Evolutionary conservation across 179 eudicot species (phyloP).

Genomic region (Spinacia oleracea): DNA sequence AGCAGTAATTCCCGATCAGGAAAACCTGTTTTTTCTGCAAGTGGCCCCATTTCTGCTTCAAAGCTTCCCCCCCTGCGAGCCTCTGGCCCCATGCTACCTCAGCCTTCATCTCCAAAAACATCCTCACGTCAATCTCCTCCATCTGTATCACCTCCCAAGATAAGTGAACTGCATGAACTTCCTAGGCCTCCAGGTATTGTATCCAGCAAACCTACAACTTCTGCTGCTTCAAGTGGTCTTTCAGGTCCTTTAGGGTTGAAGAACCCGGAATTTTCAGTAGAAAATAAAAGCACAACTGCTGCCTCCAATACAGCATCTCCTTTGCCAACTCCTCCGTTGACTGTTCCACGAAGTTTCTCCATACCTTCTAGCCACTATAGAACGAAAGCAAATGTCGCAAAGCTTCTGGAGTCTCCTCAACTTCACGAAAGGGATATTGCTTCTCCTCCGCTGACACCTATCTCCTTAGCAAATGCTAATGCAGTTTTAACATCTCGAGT

Average conservation of each 20-base stretch:
- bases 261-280: constrained; percentile 53
- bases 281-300: constrained; percentile 41
- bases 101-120: constrained; percentile 53
- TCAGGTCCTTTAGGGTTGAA: constrained; percentile 56
- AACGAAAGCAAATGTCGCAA: constrained; percentile 43
- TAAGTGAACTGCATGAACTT: constrained; percentile 97
- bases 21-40: constrained; percentile 47
- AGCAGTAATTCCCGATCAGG: constrained; percentile 53
- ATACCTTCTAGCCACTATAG: constrained; percentile 79
- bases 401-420: constrained; percentile 54
- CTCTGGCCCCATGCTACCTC: constrained; percentile 46
- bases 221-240: constrained; percentile 49
- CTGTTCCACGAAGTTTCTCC: constrained; percentile 79
- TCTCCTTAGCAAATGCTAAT: constrained; percentile 55
- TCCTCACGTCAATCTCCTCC: constrained; percentile 66
- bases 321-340: constrained; percentile 74
- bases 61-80: constrained; percentile 51
- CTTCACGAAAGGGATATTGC: constrained; percentile 37
- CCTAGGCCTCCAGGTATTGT: constrained; percentile 85
- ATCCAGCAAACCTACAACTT: constrained; percentile 47
- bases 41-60: constrained; percentile 56
- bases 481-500: constrained; percentile 26
- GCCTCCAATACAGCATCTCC: constrained; percentile 57
- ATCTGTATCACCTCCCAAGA: constrained; percentile 69
- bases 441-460: constrained; percentile 89